These are phyloP conservation scores for Salix viminalis DNA, from an alignment of 345 rosid genomes.

Conservation along the genomic window DNA sequence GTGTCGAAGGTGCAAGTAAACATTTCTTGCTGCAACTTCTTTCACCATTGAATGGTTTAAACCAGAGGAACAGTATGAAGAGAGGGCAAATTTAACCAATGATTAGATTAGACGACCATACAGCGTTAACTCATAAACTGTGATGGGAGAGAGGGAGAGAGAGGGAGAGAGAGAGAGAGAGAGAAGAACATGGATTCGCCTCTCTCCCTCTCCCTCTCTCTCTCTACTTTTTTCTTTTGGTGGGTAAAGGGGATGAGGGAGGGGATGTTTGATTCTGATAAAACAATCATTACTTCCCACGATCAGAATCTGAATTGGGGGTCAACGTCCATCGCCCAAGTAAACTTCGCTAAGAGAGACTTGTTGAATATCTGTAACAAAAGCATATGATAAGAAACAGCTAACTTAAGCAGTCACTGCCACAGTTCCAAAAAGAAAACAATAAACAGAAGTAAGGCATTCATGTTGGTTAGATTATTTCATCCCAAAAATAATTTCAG, in stretches of 20 bases:
- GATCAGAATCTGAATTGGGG: slow-evolving; percentile 84
- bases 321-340: slow-evolving; percentile 97
- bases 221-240: not conserved
- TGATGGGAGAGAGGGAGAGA: not conserved
- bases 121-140: slow-evolving; percentile 16
- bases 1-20: slow-evolving; percentile 2
- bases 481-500: not conserved
- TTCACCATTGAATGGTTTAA: slow-evolving; percentile 5
- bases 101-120: slow-evolving; percentile 31
- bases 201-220: not conserved
- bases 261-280: not conserved
- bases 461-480: not conserved
- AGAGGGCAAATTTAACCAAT: slow-evolving; percentile 16
- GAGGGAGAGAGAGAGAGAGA: not conserved
- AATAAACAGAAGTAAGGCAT: not conserved
- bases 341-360: slow-evolving; percentile 82
- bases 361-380: slow-evolving; percentile 79
- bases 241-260: not conserved
- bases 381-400: not conserved
- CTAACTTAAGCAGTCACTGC: not conserved
- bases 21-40: slow-evolving; percentile 2
- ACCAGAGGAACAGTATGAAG: not conserved
- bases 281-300: not conserved
- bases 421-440: not conserved
- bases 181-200: not conserved